Evolutionary conservation across 148 eudicot genomes (phyloP), one percentile per base, ranked within the genome.

Genomic region (Mesembryanthemum crystallinum): DNA sequence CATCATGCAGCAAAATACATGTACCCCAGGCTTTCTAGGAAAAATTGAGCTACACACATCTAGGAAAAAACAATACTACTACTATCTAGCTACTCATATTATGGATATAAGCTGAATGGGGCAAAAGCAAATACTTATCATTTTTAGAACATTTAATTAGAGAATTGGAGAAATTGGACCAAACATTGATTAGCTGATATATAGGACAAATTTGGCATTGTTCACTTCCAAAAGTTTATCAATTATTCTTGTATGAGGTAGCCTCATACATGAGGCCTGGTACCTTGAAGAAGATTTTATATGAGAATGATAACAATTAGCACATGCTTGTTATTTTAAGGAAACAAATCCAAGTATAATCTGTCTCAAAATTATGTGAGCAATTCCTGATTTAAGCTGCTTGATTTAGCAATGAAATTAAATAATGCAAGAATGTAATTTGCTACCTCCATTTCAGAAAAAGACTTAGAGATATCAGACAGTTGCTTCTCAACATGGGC

Each of bases 401-500:
- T 39, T 39, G 43, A 54, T 21, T 54, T 54, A 3, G 1, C 3
- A 8, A 12, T 4, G 7, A 1, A 7, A n/a, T 10, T 10, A 37
- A 33, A 6, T 12, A 8, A 71, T 54, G 28, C 24, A 52, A 29
- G 29, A 29, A 7, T 24, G 66, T n/a, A n/a, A n/a, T 67, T 29
- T 20, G 20, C 28, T 76, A 81, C 85, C 85, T 83, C 80, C 76
- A 85, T 80, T 63, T 39, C 82, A 29, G 72, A 39, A 28, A 69
- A 49, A 24, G 75, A 69, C 39, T 75, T 82, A 45, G 80, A 75
- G 62, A 80, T 74, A 23, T 77, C 55, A 68, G 72, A 21, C 20
- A 85, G 78, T 33, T 80, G 76, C 71, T 75, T 82, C 75, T 85
- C 88, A 55, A 85, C 73, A 42, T 47, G 58, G 2, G 76, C 80